Percentiles rank a stretch among this genome's conserved stretches.
Evolutionary conservation across 176 grass and related monocot species (phyloP).

Genomic region (Avena sativa): DNA sequence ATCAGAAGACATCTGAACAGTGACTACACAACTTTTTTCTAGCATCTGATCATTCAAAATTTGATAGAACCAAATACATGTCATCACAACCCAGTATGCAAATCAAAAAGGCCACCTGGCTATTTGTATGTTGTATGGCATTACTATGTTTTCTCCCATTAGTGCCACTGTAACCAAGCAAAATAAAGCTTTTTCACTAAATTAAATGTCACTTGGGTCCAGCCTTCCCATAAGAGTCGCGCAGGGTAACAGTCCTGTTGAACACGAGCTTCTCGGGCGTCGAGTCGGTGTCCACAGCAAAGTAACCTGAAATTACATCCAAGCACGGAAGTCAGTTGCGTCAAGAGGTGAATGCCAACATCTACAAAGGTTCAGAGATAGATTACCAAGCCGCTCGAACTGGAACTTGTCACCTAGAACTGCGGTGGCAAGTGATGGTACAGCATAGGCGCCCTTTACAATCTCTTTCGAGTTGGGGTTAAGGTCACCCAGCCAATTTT

Average conservation of each 20-base stretch:
- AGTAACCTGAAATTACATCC: constrained; percentile 67
- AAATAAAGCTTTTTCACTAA: background rate
- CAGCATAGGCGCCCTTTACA: constrained; percentile 74
- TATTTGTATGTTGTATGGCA: background rate
- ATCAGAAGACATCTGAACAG: background rate
- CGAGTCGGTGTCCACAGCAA: constrained; percentile 79
- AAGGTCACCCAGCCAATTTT: constrained; percentile 86
- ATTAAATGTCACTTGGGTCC: constrained; percentile 46
- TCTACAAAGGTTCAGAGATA: constrained; percentile 26
- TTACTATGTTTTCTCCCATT: background rate
- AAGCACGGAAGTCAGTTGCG: background rate
- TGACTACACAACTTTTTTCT: too few species aligned
- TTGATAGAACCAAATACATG: too few species aligned
- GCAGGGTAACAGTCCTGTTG: constrained; percentile 88
- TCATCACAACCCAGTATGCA: constrained; percentile 23
- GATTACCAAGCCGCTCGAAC: constrained; percentile 92
- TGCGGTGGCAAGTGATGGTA: constrained; percentile 62
- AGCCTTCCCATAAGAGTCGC: constrained; percentile 82
- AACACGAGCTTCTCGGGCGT: constrained; percentile 68
- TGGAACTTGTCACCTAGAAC: constrained; percentile 86
- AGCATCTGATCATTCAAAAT: too few species aligned
- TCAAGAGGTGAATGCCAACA: background rate
- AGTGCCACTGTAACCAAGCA: background rate
- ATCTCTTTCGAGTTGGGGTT: constrained; percentile 91
- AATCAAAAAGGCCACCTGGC: background rate